Conservation (phyloP, 2,329 filamentous ascomycete genomes). For the Penicillium italicum region DNA sequence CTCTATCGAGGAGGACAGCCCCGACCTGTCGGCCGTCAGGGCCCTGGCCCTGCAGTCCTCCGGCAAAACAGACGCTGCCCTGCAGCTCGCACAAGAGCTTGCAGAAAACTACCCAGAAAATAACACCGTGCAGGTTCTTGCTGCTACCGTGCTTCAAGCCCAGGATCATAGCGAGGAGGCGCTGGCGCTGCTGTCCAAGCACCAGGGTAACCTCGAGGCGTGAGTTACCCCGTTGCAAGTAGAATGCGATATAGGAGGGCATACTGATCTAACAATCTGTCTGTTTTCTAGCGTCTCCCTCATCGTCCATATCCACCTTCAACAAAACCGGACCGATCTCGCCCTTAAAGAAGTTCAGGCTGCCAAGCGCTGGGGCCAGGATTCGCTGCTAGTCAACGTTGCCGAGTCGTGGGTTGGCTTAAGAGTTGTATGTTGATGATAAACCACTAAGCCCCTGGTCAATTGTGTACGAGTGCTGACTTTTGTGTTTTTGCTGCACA, state of each 20-base stretch:
- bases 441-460: too few species aligned
- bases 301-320: slow-evolving; percentile 86
- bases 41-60: slow-evolving; percentile 66
- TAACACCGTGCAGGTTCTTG: slow-evolving; percentile 72
- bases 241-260: background rate
- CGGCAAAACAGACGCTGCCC: slow-evolving; percentile 61
- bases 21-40: slow-evolving; percentile 72
- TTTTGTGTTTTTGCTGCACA: slow-evolving; percentile 34
- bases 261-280: slow-evolving; percentile 10
- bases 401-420: slow-evolving; percentile 94
- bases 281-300: slow-evolving; percentile 62
- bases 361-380: slow-evolving; percentile 90
- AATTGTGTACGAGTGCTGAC: background rate
- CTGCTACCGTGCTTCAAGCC: slow-evolving; percentile 75
- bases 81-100: slow-evolving; percentile 63
- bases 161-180: slow-evolving; percentile 83
- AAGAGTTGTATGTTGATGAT: slow-evolving; percentile 63
- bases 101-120: slow-evolving; percentile 67
- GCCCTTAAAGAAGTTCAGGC: slow-evolving; percentile 83
- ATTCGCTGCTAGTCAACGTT: slow-evolving; percentile 87
- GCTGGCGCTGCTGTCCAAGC: slow-evolving; percentile 70
- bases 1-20: slow-evolving; percentile 60
- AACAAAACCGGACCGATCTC: slow-evolving; percentile 86
- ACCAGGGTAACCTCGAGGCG: slow-evolving; percentile 77
- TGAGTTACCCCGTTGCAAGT: slow-evolving; percentile 46